These are phyloP conservation scores for Chalciporus chontae DNA, from an alignment of 768 basidiomycete species.

Conservation along the genomic window DNA sequence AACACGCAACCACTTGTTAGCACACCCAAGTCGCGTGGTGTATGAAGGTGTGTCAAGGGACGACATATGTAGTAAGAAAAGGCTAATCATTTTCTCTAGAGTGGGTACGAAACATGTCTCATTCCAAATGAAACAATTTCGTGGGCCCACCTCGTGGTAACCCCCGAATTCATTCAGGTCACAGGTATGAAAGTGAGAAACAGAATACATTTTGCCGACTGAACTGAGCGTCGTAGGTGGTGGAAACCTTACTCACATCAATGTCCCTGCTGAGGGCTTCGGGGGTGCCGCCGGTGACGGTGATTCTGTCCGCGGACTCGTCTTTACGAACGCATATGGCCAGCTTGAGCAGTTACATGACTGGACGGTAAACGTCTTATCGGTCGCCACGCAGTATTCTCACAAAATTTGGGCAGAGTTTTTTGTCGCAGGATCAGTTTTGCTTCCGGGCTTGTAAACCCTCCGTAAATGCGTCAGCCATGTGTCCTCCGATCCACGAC, in stretches of 20 bases:
- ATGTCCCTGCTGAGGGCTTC: constrained; percentile 55
- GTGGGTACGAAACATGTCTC: constrained; percentile 57
- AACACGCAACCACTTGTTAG: constrained; percentile 22
- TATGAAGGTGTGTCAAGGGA: constrained; percentile 32
- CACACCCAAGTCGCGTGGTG: constrained; percentile 56
- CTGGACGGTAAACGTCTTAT: constrained; percentile 54
- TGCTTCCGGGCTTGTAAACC: constrained; percentile 73
- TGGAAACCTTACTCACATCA: constrained; percentile 63
- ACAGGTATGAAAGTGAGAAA: constrained; percentile 40
- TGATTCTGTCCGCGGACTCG: constrained; percentile 62
- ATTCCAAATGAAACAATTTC: constrained; percentile 72
- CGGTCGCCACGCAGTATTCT: constrained; percentile 7
- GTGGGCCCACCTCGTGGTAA: constrained; percentile 65
- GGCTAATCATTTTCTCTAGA: constrained; percentile 29
- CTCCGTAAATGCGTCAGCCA: constrained; percentile 41
- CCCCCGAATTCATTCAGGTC: constrained; percentile 73
- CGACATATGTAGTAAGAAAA: neutral
- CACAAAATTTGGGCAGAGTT: constrained; percentile 43
- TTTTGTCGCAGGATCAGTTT: constrained; percentile 56
- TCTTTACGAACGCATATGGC: constrained; percentile 73
- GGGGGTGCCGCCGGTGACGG: constrained; percentile 57
- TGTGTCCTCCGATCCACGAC: constrained; percentile 62
- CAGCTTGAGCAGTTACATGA: constrained; percentile 56
- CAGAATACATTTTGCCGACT: constrained; percentile 18
- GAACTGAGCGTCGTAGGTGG: constrained; percentile 43